These are phyloP conservation scores for Apiospora marii DNA, from an alignment of 2,329 filamentous ascomycete genomes.

Conservation along the genomic window DNA sequence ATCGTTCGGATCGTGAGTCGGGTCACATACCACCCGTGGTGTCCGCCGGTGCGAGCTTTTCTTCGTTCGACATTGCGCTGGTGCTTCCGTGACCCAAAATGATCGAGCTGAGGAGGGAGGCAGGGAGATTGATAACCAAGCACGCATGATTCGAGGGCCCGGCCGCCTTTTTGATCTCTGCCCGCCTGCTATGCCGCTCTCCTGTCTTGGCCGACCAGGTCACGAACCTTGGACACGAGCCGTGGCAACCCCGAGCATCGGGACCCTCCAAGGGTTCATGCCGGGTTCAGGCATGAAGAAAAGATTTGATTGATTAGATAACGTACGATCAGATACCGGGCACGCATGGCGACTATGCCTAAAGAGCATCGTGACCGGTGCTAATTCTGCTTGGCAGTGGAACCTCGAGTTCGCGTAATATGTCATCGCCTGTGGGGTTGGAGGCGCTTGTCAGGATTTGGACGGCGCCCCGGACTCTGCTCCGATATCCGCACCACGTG, in stretches of 20 bases:
- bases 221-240: background rate
- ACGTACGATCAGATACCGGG: background rate
- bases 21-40: background rate
- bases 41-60: background rate
- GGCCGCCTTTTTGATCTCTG: background rate
- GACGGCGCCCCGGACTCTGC: background rate
- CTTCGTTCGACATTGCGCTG: background rate
- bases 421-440: background rate
- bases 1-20: too few species aligned
- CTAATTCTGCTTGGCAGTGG: background rate
- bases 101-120: background rate
- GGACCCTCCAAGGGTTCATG: background rate
- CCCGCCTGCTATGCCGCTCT: background rate
- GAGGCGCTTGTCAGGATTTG: constrained; percentile 7
- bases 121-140: background rate
- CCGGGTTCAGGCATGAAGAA: background rate
- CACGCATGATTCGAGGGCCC: background rate
- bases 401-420: background rate
- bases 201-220: background rate
- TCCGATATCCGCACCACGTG: background rate
- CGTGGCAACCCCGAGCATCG: background rate
- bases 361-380: background rate
- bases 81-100: background rate
- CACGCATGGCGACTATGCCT: background rate
- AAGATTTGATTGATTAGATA: constrained; percentile 24